These are phyloP conservation scores for Carpinus viminea DNA, from an alignment of 306 rosid species.

Conservation along the genomic window DNA sequence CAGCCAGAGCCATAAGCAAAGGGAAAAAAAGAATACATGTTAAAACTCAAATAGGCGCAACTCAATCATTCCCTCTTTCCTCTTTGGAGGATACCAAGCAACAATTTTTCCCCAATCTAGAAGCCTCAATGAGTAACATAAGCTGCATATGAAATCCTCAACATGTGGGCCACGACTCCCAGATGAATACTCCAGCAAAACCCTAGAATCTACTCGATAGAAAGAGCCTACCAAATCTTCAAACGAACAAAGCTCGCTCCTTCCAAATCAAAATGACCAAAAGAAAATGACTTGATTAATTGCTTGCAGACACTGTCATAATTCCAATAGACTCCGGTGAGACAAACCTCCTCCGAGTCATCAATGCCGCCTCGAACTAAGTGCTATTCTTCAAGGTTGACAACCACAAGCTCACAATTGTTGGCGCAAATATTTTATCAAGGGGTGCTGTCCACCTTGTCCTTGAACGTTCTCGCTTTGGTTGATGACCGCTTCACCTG, in stretches of 20 bases:
- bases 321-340: slow-evolving; percentile 68
- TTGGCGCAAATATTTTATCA: slow-evolving; percentile 83
- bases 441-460: slow-evolving; percentile 92
- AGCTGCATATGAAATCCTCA: slow-evolving; percentile 81
- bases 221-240: no score
- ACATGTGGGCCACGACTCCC: slow-evolving; percentile 47
- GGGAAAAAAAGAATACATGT: background rate
- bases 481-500: slow-evolving; percentile 48
- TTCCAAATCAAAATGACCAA: no score
- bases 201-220: slow-evolving; percentile 67
- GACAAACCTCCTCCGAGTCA: slow-evolving; percentile 72
- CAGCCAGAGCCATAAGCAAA: background rate
- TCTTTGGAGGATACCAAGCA: slow-evolving; percentile 88
- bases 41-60: slow-evolving; percentile 74
- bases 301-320: slow-evolving; percentile 48
- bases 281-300: slow-evolving; percentile 8
- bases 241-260: no score
- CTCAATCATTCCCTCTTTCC: slow-evolving; percentile 94
- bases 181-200: slow-evolving; percentile 44
- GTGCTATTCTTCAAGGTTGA: slow-evolving; percentile 72
- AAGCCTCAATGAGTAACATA: slow-evolving; percentile 66
- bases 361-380: slow-evolving; percentile 78
- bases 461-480: slow-evolving; percentile 83
- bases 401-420: slow-evolving; percentile 78
- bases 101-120: slow-evolving; percentile 72